Base-by-base conservation (phyloP, 345 rosid genomes). In the Brassica cretica region DNA sequence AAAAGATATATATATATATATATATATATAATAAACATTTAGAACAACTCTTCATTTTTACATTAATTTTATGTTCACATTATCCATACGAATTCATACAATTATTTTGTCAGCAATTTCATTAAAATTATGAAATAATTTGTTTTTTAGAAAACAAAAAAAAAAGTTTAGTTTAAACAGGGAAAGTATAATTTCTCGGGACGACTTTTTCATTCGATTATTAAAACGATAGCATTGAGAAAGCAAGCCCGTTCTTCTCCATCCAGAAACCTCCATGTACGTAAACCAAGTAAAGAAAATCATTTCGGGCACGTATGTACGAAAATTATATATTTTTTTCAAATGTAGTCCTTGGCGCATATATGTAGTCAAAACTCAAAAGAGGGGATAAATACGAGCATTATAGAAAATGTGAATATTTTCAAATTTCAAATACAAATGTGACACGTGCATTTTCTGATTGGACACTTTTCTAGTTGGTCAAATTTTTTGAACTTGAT, bases 261-360 rank as follows among this genome's bases (percentile, higher is more conserved):
- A 33, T 21, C 21, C 74, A 76, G 24, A 29, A 8, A 76, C 64
- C 71, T 37, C 59, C 30, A 39, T 39, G 18, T 27, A 55, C 64
- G 46, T 27, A 53, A 55, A 18, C 51, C 60, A 64, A 63, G 10
- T 49, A 25, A 53, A 70, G 5, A 69, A 63, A 12, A 18, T 62
- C 10, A 70, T 70, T 18, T 27, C 29, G 64, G 66, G 41, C 80
- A 77, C 66, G 80, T 70, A 77, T 55, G 46, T 27, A 64, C 37
- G 46, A 68, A 44, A 76, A 46, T 12, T 19, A 60, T 56, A 21
- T 21, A 12, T 24, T 29, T 8, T 15, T 44, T 68, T 32, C 16
- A 5, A 14, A 61, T 49, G 6, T 49, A 32, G 18, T 62, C 14
- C 70, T 35, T 70, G 21, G 41, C 33, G 39, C 21, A 35, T 60